These are phyloP conservation scores for Diplodia intermedia DNA, from an alignment of 2,329 filamentous ascomycete genomes.

Conservation along the genomic window DNA sequence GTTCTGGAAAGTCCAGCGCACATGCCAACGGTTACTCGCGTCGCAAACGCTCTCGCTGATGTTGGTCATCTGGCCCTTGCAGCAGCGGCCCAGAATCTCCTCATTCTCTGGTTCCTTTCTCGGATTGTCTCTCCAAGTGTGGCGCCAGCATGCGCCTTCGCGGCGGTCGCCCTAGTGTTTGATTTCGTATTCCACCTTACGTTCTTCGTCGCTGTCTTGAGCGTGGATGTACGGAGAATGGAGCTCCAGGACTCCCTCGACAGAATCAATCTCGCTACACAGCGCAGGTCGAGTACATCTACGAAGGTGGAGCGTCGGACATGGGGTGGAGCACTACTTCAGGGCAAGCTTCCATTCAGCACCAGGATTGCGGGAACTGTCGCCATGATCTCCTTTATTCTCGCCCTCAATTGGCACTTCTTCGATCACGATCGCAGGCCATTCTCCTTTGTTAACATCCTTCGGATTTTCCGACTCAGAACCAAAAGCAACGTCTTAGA, in stretches of 20 bases:
- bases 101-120: constrained; percentile 71
- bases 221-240: constrained; percentile 77
- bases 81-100: constrained; percentile 71
- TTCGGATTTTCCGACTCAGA: constrained; percentile 34
- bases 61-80: constrained; percentile 73
- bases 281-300: constrained; percentile 40
- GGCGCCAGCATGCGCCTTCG: constrained; percentile 77
- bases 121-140: constrained; percentile 72
- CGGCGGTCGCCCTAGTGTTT: constrained; percentile 75
- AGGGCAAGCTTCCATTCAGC: constrained; percentile 70
- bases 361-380: constrained; percentile 77
- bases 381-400: constrained; percentile 73
- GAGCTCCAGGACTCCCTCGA: constrained; percentile 76
- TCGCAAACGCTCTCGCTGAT: constrained; percentile 76
- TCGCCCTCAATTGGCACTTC: constrained; percentile 80
- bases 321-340: constrained; percentile 68
- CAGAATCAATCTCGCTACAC: constrained; percentile 43
- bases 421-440: constrained; percentile 64
- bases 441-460: constrained; percentile 42
- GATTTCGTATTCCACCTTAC: constrained; percentile 81
- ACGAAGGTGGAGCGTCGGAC: constrained; percentile 56
- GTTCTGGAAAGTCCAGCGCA: constrained; percentile 75
- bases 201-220: constrained; percentile 80
- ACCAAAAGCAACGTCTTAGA: constrained; percentile 38
- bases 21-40: constrained; percentile 70